Base-by-base conservation (phyloP, 352 stramenopile species). In the Sclerospora graminicola region DNA sequence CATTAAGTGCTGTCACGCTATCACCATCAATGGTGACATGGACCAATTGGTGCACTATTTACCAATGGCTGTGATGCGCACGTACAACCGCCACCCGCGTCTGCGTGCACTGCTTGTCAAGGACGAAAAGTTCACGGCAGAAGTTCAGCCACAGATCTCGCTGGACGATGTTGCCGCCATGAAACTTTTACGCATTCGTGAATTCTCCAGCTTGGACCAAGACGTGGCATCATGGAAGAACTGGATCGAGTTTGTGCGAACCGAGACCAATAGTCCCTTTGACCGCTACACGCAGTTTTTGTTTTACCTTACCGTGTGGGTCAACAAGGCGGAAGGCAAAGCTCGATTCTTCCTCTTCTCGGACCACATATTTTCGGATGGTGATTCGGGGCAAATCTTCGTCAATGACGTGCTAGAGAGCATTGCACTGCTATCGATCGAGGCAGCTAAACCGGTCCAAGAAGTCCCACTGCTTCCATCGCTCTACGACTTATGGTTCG, bases 361-460 rank as follows among this genome's bases (percentile, higher is more conserved):
- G 1, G 72, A 84, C 42, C 66, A 77, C 49, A 69, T 70, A 45
- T 72, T 84, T 66, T 76, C 66, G 21, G 72, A 84, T 35, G 52
- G 61, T 0, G 56, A 57, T 9, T 78, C 72, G 0, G 66, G 66
- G 0, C 42, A 55, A 28, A 66, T 77, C 40, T 53, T 84, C 7
- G 40, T 82, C 8, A 72, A 81, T 19, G 51, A 74, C 26, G 48
- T 71, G 9, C 49, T 84, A 7, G 53, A 75, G 10, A 36, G 56
- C 24, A 14, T 64, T 2, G 63, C 66, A 8, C 24, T 65, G 20
- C 41, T 69, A 2, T 71, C 63, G 5, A 60, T 60, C n/a, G 55
- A 57, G 8, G 52, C 45, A 0, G 41, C 28, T 2, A 58, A 62
- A 15, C 32, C 45, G 0, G 52, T 63, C 15, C 20, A 48, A 8